These are phyloP conservation scores for Pleurotus giganteus DNA, from an alignment of 768 basidiomycete genomes.

Conservation along the genomic window DNA sequence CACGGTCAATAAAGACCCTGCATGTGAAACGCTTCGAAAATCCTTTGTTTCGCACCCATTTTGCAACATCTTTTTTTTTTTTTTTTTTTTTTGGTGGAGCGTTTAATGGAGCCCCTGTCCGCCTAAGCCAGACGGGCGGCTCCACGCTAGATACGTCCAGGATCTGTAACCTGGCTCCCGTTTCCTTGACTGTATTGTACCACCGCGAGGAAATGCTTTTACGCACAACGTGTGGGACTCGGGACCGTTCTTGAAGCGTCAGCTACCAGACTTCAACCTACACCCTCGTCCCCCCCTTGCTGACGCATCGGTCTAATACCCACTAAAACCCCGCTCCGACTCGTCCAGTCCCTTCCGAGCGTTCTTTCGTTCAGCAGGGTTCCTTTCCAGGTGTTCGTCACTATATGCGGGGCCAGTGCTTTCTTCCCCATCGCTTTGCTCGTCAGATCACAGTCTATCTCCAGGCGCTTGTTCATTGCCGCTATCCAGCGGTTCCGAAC, in stretches of 20 bases:
- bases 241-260: background rate
- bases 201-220: slow-evolving; percentile 16
- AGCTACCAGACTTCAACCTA: background rate
- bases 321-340: slow-evolving; percentile 19
- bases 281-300: too few relatives aligned
- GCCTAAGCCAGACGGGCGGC: background rate
- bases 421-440: slow-evolving; percentile 11
- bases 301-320: too few relatives aligned
- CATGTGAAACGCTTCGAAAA: too few relatives aligned
- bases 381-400: slow-evolving; percentile 14
- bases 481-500: slow-evolving; percentile 13
- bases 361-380: slow-evolving; percentile 9
- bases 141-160: slow-evolving; percentile 1
- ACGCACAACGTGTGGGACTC: slow-evolving; percentile 16
- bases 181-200: background rate
- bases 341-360: slow-evolving; percentile 16
- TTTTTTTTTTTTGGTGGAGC: slow-evolving; percentile 11
- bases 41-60: too few relatives aligned
- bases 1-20: too few relatives aligned
- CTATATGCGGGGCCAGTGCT: background rate
- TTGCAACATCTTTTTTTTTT: background rate
- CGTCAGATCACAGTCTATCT: slow-evolving; percentile 9
- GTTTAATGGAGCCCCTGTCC: background rate
- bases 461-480: slow-evolving; percentile 11
- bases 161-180: background rate